These are phyloP conservation scores for Cubamyces lactineus DNA, from an alignment of 768 basidiomycete species.

Conservation along the genomic window DNA sequence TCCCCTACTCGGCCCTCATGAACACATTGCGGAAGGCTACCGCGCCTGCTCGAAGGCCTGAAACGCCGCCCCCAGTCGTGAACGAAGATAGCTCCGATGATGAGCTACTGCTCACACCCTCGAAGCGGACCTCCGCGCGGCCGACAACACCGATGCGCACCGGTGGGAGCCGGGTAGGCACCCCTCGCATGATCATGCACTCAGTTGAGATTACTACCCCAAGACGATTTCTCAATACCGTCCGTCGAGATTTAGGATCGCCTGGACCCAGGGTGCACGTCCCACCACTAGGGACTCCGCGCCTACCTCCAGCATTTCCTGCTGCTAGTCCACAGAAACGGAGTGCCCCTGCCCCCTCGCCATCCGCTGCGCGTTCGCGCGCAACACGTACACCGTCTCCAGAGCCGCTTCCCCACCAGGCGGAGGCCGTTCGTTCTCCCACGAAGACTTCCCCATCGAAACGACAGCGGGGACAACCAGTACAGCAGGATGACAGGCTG, in stretches of 20 bases:
- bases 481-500: neutral
- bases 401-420: neutral
- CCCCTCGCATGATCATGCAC: conserved; percentile 29
- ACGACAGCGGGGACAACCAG: neutral
- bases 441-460: neutral
- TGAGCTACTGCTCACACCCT: conserved; percentile 17
- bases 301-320: conserved; percentile 16
- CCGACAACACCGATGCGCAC: conserved; percentile 14
- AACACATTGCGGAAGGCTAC: neutral
- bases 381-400: conserved; percentile 8
- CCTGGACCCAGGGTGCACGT: conserved; percentile 14
- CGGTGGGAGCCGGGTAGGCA: neutral
- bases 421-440: neutral
- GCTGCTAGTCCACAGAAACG: conserved; percentile 4
- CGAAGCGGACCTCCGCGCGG: conserved; percentile 8
- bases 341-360: neutral
- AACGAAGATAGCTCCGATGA: conserved; percentile 18
- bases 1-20: too few relatives aligned
- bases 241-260: conserved; percentile 5
- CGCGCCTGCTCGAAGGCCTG: neutral
- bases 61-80: neutral
- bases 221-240: conserved; percentile 15
- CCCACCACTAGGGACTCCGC: conserved; percentile 14
- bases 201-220: conserved; percentile 33
- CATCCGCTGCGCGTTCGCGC: neutral